phyloP scores from a whole-genome alignment of 164 flowering plant species.

The grape (Vitis vinifera) region DNA sequence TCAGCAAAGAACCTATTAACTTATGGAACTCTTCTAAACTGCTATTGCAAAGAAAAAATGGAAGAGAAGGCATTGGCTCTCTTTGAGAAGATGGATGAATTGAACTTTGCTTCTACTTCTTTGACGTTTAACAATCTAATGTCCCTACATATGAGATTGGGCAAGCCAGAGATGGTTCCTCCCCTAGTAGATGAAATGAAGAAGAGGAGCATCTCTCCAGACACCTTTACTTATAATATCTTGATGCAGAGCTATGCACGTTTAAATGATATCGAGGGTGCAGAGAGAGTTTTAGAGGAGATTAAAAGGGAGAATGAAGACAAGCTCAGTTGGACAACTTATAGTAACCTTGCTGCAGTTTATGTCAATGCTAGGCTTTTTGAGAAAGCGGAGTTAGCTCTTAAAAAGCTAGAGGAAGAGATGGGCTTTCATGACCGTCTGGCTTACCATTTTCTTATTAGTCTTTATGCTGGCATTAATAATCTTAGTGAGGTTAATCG shows the following conservation, averaged over 20 bases:
- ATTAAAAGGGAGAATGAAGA: slow-evolving; percentile 21
- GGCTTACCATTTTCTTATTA: slow-evolving; percentile 64
- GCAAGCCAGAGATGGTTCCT: slow-evolving; percentile 60
- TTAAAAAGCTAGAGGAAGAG: slow-evolving; percentile 44
- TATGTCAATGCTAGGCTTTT: slow-evolving; percentile 48
- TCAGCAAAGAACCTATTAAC: slow-evolving; percentile 32
- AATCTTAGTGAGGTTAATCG: slow-evolving; percentile 55
- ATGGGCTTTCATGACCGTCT: slow-evolving; percentile 28
- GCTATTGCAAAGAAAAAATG: slow-evolving; percentile 55
- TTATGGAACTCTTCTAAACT: slow-evolving; percentile 67
- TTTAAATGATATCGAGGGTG: slow-evolving; percentile 49
- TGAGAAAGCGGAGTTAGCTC: slow-evolving; percentile 66
- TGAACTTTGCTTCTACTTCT: slow-evolving; percentile 24
- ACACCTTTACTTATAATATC: slow-evolving; percentile 37
- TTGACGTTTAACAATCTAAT: slow-evolving; percentile 57
- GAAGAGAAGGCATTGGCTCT: slow-evolving; percentile 53
- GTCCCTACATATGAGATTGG: slow-evolving; percentile 45
- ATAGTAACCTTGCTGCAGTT: slow-evolving; percentile 54
- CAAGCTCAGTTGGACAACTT: slow-evolving; percentile 48
- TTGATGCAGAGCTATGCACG: slow-evolving; percentile 54
- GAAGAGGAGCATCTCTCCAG: slow-evolving; percentile 27
- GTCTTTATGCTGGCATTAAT: slow-evolving; percentile 48
- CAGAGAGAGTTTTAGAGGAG: slow-evolving; percentile 55
- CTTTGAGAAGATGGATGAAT: slow-evolving; percentile 55
- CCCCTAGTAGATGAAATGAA: slow-evolving; percentile 58